Percentiles rank a stretch among this genome's conserved stretches.
These are phyloP conservation scores for Ogataea degrootiae DNA, from an alignment of 805 yeast species.

Conservation along the genomic window DNA sequence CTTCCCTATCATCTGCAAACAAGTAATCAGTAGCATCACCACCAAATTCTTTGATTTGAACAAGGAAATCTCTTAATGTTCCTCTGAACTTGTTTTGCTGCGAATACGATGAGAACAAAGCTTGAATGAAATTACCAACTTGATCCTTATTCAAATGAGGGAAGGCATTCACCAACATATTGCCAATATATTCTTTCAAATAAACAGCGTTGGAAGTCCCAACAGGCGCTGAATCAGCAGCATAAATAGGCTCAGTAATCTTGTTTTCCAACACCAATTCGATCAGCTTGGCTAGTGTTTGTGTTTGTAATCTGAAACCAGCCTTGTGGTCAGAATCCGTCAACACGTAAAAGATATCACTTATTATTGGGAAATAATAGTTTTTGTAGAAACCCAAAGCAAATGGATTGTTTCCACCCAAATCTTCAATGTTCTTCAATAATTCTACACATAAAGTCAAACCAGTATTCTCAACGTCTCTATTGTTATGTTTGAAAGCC, in stretches of 20 bases:
- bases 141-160: slow-evolving; percentile 85
- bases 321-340: slow-evolving; percentile 98
- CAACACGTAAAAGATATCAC: slow-evolving; percentile 88
- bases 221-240: slow-evolving; percentile 72
- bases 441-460: slow-evolving; percentile 78
- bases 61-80: slow-evolving; percentile 88
- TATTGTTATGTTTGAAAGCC: slow-evolving; percentile 97
- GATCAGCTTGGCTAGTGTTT: slow-evolving; percentile 76
- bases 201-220: slow-evolving; percentile 81
- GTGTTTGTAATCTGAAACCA: slow-evolving; percentile 85
- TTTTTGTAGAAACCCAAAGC: slow-evolving; percentile 83
- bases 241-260: slow-evolving; percentile 73
- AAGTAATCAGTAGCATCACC: slow-evolving; percentile 94
- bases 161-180: slow-evolving; percentile 83
- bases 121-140: slow-evolving; percentile 73
- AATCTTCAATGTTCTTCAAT: slow-evolving; percentile 74
- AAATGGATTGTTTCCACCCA: slow-evolving; percentile 60
- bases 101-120: slow-evolving; percentile 66
- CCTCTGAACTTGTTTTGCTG: slow-evolving; percentile 76
- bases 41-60: slow-evolving; percentile 92
- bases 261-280: slow-evolving; percentile 74
- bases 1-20: slow-evolving; percentile 89
- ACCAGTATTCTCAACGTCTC: slow-evolving; percentile 94
- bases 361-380: slow-evolving; percentile 81
- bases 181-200: slow-evolving; percentile 75